These are phyloP conservation scores for Clitocybe nebularis DNA, from an alignment of 1,284 basidiomycete species.

Conservation along the genomic window DNA sequence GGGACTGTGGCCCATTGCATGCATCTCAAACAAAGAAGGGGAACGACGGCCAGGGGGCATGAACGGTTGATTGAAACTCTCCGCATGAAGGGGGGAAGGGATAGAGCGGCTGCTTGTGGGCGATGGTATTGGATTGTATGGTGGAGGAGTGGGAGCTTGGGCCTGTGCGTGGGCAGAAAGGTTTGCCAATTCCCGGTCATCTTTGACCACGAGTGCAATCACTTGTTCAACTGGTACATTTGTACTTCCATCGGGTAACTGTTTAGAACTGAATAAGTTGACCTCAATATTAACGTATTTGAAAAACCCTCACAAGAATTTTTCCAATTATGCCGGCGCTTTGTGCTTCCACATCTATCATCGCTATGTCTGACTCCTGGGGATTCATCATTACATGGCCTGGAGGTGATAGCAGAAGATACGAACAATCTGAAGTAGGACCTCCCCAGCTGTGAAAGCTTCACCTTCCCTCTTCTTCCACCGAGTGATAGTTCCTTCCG, in stretches of 20 bases:
- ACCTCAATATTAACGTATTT: not conserved
- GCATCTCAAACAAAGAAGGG: slow-evolving; percentile 26
- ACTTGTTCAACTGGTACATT: slow-evolving; percentile 39
- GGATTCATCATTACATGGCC: not conserved
- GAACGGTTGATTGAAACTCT: slow-evolving; percentile 18
- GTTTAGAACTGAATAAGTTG: slow-evolving; percentile 6
- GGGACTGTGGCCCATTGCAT: slow-evolving; percentile 20
- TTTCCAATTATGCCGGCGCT: slow-evolving; percentile 35
- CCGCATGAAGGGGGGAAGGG: slow-evolving; percentile 16
- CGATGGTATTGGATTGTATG: slow-evolving; percentile 21
- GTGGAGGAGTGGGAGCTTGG: slow-evolving; percentile 19
- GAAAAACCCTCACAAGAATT: slow-evolving; percentile 28
- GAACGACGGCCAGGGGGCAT: slow-evolving; percentile 24
- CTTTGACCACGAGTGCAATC: slow-evolving; percentile 33
- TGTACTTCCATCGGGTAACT: slow-evolving; percentile 36
- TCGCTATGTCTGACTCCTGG: slow-evolving; percentile 35
- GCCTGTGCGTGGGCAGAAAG: slow-evolving; percentile 15
- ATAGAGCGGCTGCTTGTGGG: slow-evolving; percentile 17
- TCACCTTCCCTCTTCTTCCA: slow-evolving; percentile 45
- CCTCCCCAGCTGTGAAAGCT: slow-evolving; percentile 36
- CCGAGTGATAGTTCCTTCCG: slow-evolving; percentile 35
- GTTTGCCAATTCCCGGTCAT: slow-evolving; percentile 25
- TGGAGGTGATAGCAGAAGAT: not conserved
- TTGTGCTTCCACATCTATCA: slow-evolving; percentile 36
- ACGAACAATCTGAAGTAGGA: slow-evolving; percentile 40